Evolutionary conservation across 2,329 filamentous ascomycete species (phyloP).

Genomic region (Fusarium sp.): DNA sequence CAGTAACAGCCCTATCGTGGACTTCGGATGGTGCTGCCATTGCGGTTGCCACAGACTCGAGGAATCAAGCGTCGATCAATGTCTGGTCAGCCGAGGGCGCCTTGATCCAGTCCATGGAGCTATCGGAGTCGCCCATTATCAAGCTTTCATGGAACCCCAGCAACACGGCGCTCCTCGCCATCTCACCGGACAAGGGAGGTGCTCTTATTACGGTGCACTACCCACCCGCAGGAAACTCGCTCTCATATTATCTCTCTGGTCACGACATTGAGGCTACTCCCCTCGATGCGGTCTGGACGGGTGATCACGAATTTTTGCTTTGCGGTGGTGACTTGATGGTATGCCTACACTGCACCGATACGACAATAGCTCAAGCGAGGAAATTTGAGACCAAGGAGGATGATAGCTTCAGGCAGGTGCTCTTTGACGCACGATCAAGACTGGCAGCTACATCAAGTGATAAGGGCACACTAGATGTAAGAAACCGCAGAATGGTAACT

Average conservation of each 20-base stretch:
- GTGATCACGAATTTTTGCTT: conserved; percentile 64
- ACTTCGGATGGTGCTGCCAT: conserved; percentile 63
- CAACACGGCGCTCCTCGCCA: conserved; percentile 62
- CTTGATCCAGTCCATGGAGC: conserved; percentile 61
- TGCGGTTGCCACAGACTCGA: conserved; percentile 65
- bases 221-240: conserved; percentile 52
- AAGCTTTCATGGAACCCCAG: conserved; percentile 68
- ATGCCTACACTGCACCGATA: conserved; percentile 57
- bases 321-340: conserved; percentile 64
- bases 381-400: conserved; percentile 63
- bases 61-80: conserved; percentile 60
- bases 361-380: conserved; percentile 55
- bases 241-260: conserved; percentile 57
- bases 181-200: conserved; percentile 63
- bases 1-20: conserved; percentile 68
- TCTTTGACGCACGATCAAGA: conserved; percentile 62
- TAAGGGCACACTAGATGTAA: conserved; percentile 67
- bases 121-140: conserved; percentile 66
- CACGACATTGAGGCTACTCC: conserved; percentile 61
- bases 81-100: conserved; percentile 64
- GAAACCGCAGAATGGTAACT: conserved; percentile 39
- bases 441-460: conserved; percentile 67
- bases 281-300: conserved; percentile 67
- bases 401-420: conserved; percentile 62
- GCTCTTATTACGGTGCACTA: conserved; percentile 65